Conservation (phyloP, 805 yeast genomes). For the Alloascoidea africana region DNA sequence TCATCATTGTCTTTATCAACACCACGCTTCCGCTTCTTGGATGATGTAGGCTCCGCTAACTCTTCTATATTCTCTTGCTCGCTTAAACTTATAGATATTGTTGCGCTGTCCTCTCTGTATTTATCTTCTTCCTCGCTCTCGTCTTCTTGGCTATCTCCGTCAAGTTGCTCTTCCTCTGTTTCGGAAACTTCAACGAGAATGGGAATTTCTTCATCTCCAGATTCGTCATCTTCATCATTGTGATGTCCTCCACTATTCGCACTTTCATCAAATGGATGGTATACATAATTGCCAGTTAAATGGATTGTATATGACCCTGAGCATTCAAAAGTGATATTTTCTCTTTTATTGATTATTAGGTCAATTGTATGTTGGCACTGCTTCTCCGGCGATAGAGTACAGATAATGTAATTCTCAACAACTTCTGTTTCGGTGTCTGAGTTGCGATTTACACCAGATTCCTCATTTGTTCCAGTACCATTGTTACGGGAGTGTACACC, state of each 20-base stretch:
- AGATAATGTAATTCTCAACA: slow-evolving; percentile 43
- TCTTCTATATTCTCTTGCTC: slow-evolving; percentile 17
- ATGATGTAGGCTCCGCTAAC: slow-evolving; percentile 14
- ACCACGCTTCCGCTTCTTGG: slow-evolving; percentile 2
- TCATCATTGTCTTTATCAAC: not conserved
- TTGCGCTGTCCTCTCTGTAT: slow-evolving; percentile 18
- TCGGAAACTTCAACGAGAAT: slow-evolving; percentile 35
- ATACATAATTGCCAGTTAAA: slow-evolving; percentile 88
- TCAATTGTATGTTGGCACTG: slow-evolving; percentile 82
- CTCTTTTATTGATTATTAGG: slow-evolving; percentile 81
- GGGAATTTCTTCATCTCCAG: slow-evolving; percentile 35
- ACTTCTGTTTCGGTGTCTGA: slow-evolving; percentile 56
- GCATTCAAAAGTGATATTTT: slow-evolving; percentile 86
- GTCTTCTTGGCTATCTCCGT: slow-evolving; percentile 63
- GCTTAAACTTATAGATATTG: slow-evolving; percentile 13
- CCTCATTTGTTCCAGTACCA: slow-evolving; percentile 34
- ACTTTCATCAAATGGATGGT: slow-evolving; percentile 80
- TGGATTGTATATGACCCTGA: slow-evolving; percentile 93
- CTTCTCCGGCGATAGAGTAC: slow-evolving; percentile 78
- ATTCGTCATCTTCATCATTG: slow-evolving; percentile 27
- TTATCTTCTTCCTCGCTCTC: slow-evolving; percentile 44
- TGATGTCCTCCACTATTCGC: slow-evolving; percentile 34
- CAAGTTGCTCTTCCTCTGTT: slow-evolving; percentile 52
- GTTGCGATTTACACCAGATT: slow-evolving; percentile 31
- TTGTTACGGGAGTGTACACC: slow-evolving; percentile 22